phyloP scores from a whole-genome alignment of 331 rosid species.

The Spiraea crenata region DNA sequence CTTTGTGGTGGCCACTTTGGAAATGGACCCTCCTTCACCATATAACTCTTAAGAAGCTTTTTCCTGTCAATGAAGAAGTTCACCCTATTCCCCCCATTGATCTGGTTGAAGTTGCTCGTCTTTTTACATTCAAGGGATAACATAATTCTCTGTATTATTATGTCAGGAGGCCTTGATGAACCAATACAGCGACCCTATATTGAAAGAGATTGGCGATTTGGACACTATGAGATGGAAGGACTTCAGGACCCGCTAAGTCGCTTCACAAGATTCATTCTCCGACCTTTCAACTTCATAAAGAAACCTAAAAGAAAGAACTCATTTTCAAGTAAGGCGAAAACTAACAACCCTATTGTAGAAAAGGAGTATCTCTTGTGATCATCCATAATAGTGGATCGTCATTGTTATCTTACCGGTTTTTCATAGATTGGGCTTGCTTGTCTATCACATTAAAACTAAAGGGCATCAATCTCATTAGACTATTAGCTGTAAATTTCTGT shows the following conservation, averaged over 20 bases:
- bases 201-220: conserved; percentile 90
- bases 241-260: conserved; percentile 76
- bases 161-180: conserved; percentile 82
- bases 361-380: conserved; percentile 21
- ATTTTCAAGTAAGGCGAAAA: background rate
- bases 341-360: conserved; percentile 7
- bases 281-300: conserved; percentile 39
- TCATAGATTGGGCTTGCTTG: background rate
- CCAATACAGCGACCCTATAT: conserved; percentile 67
- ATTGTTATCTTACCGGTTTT: background rate
- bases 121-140: too few relatives aligned
- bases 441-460: background rate
- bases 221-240: conserved; percentile 92
- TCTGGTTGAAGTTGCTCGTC: background rate
- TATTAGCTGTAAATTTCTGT: background rate
- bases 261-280: conserved; percentile 50
- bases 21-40: background rate
- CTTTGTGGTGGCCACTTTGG: background rate
- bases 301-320: conserved; percentile 29
- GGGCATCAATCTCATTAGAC: background rate
- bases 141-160: conserved; percentile 2
- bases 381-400: background rate
- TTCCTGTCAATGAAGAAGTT: background rate
- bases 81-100: background rate
- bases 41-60: background rate